Conservation (phyloP, 2,329 filamentous ascomycete genomes). For the Beauveria bassiana region DNA sequence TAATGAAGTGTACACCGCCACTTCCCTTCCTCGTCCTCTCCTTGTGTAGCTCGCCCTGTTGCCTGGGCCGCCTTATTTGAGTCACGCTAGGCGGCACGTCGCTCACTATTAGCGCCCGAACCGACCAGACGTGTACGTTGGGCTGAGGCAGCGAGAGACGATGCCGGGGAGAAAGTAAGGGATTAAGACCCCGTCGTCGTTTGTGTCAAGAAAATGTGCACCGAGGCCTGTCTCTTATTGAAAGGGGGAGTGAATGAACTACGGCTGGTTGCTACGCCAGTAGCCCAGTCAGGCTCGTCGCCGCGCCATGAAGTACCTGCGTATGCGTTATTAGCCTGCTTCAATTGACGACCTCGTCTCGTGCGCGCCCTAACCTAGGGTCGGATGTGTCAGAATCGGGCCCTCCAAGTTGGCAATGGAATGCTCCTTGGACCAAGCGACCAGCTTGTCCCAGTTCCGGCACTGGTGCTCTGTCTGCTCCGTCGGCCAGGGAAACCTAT, state of each 20-base stretch:
- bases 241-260: too few species aligned
- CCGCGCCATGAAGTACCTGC: not conserved
- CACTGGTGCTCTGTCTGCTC: slow-evolving; percentile 11
- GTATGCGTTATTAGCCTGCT: not conserved
- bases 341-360: not conserved
- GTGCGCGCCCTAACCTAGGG: not conserved
- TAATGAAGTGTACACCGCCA: too few species aligned
- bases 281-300: not conserved
- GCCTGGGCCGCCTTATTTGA: too few species aligned
- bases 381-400: slow-evolving; percentile 4
- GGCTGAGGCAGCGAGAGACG: too few species aligned
- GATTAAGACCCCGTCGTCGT: not conserved
- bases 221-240: too few species aligned
- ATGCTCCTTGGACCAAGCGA: slow-evolving; percentile 5
- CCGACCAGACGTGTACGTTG: too few species aligned
- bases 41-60: too few species aligned
- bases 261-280: not conserved
- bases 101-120: too few species aligned
- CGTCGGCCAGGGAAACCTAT: slow-evolving; percentile 8
- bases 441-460: slow-evolving; percentile 12
- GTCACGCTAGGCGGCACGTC: too few species aligned
- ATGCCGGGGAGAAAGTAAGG: not conserved
- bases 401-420: not conserved
- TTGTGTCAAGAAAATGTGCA: too few species aligned
- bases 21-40: too few species aligned